Base-by-base conservation (phyloP, 331 rosid species). In the Prunus yedoensis region DNA sequence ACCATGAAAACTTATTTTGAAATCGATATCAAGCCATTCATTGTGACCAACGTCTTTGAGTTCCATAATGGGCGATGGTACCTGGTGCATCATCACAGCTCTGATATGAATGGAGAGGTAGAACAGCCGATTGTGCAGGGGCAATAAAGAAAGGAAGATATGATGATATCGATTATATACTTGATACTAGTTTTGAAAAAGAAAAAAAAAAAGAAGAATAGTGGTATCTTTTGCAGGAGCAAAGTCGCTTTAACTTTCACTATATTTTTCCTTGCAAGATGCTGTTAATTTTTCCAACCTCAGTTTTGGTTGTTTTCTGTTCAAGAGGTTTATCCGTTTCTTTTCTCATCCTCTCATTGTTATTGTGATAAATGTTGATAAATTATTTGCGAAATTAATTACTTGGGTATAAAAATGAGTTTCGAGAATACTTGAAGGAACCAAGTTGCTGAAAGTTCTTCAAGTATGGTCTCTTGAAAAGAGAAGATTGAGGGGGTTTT, bases 61-160 rank as follows among this genome's bases (percentile, higher is more conserved):
- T 88, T 85, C 71, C 96, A 85, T 46, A 83, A 81, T 8, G 98
- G 97, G 56, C 83, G 90, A 70, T 95, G 99, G 99, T 92, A 88
- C 74, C 83, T 95, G 93, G 99, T 95, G 79, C 98, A 92, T 81
- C 99, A 95, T 82, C 99, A 95, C 86, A 84, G 96, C 81, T 92
- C 97, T 18, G 88, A 88, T 82, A 88, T 88, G 97, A 87, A 85
- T 63, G 95, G 83, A 45, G 96, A 85, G 79, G 76, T 86, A 80
- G 96, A 88, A 32, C 94, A 82, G 74, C 89, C 83, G 67, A 83
- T 85, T 85, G 77, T 83, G 80, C 94, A 86, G 83, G 97, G 92
- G 52, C 89, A 84, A 85, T 78, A 18, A 52, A 68, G 80, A 74
- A 68, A 46, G 73, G 66, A 83, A 28, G 25, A 63, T 63, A 32